Conservation (phyloP, 768 basidiomycete genomes). For the Clitopilus passeckerianus region DNA sequence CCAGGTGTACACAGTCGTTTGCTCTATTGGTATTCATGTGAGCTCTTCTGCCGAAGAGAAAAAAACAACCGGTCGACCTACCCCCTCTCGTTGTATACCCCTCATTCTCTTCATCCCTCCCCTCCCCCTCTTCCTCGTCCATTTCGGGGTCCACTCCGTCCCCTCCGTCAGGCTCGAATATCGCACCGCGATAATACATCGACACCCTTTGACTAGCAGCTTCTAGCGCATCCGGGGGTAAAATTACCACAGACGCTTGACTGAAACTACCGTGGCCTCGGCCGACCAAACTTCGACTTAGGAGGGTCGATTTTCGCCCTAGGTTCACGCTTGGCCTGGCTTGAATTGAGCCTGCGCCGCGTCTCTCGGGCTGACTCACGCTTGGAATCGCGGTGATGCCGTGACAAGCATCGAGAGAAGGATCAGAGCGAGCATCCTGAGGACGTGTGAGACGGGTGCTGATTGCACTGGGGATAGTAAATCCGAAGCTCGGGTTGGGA, state of each 20-base stretch:
- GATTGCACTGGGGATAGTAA: neutral
- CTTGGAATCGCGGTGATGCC: too few species aligned
- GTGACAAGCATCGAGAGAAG: too few species aligned
- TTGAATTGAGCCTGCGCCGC: too few species aligned
- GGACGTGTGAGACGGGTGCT: neutral
- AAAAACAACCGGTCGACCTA: neutral
- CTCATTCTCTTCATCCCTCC: slow-evolving; percentile 11
- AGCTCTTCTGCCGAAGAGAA: neutral
- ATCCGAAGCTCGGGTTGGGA: neutral
- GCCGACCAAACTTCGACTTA: neutral
- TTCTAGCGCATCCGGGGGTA: slow-evolving; percentile 56
- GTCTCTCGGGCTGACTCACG: too few species aligned
- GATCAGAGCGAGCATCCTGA: neutral
- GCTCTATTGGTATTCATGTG: slow-evolving; percentile 24
- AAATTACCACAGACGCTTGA: slow-evolving; percentile 20
- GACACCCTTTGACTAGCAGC: slow-evolving; percentile 70
- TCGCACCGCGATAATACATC: slow-evolving; percentile 62
- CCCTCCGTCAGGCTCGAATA: slow-evolving; percentile 48
- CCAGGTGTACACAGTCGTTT: slow-evolving; percentile 55
- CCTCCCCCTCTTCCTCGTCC: slow-evolving; percentile 10
- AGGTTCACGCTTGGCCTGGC: neutral
- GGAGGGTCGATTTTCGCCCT: neutral
- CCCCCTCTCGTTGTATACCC: neutral
- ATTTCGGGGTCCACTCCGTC: slow-evolving; percentile 24
- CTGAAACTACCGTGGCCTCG: neutral